Evolutionary conservation across 805 yeast genomes (phyloP).

Genomic region (Torulaspora quercuum): DNA sequence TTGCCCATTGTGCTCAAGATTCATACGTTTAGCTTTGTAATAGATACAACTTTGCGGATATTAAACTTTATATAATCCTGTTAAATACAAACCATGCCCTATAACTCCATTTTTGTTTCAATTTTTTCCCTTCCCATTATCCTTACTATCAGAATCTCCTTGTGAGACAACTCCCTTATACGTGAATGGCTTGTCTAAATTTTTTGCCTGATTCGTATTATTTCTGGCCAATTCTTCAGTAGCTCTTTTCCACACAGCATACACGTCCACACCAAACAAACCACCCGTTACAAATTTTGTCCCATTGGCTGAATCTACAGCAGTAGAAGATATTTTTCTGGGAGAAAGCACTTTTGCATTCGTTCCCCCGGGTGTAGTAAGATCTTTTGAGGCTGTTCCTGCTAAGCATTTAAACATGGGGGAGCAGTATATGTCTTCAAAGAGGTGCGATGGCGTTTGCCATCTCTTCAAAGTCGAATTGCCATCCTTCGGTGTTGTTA

Average conservation of each 20-base stretch:
- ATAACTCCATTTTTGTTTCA: constrained; percentile 4
- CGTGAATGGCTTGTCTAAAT: constrained; percentile 16
- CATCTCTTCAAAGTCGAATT: constrained; percentile 27
- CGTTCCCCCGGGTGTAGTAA: constrained; percentile 21
- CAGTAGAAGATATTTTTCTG: constrained; percentile 13
- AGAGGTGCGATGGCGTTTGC: constrained; percentile 36
- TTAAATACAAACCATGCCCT: constrained; percentile 1
- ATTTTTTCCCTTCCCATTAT: constrained; percentile 4
- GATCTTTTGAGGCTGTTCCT: constrained; percentile 21
- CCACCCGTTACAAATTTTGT: constrained; percentile 32
- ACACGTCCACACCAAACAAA: constrained; percentile 36
- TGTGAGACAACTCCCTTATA: constrained; percentile 6
- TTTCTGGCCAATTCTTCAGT: constrained; percentile 15
- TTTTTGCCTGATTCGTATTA: constrained; percentile 9
- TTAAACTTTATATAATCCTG: constrained; percentile 1
- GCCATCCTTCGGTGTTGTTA: constrained; percentile 28
- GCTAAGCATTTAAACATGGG: constrained; percentile 31
- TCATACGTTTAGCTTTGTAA: too few species aligned
- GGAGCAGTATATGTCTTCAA: constrained; percentile 35
- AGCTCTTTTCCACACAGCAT: constrained; percentile 37
- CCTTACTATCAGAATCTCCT: constrained; percentile 6
- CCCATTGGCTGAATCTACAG: constrained; percentile 12
- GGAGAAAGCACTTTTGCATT: constrained; percentile 18
- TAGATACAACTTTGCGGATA: constrained; percentile 7
- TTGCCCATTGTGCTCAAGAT: too few species aligned